phyloP scores from a whole-genome alignment of 352 stramenopile species.

The Aphanomyces stellatus region DNA sequence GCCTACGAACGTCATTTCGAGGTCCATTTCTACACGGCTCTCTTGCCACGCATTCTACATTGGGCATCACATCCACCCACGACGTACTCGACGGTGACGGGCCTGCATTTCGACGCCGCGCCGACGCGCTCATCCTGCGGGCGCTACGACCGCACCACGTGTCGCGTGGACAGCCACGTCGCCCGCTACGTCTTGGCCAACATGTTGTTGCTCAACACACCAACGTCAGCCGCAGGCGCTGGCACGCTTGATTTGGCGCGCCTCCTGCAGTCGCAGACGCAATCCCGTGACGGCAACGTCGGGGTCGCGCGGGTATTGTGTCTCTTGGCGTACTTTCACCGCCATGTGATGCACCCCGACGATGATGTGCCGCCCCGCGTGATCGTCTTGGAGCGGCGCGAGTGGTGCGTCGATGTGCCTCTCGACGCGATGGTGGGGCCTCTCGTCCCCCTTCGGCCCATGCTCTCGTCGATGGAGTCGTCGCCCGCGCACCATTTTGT shows the following conservation, averaged over 20 bases:
- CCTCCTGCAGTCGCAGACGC: neutral
- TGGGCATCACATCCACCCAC: neutral
- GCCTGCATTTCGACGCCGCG: neutral
- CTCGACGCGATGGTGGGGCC: neutral
- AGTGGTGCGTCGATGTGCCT: neutral
- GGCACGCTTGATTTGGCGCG: neutral
- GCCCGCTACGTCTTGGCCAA: neutral
- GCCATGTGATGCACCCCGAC: neutral
- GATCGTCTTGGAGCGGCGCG: neutral
- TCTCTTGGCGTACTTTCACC: slow-evolving; percentile 1
- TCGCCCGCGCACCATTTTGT: neutral
- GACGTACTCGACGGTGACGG: neutral
- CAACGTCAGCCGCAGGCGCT: neutral
- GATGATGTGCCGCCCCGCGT: neutral
- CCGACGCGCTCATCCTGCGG: neutral
- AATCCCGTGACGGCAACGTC: neutral
- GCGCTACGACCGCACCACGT: neutral
- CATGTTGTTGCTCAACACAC: neutral
- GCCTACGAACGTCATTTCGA: neutral
- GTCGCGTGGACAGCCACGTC: neutral
- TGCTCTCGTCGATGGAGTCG: neutral
- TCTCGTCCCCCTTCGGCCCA: neutral
- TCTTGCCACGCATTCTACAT: neutral
- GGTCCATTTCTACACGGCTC: neutral
- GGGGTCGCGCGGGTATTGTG: neutral